A percentile compares a stretch with the other conserved stretches of the same genome.
Evolutionary conservation across 2,329 filamentous ascomycete species (phyloP).

Genomic region (Alternaria angustiovoidea): DNA sequence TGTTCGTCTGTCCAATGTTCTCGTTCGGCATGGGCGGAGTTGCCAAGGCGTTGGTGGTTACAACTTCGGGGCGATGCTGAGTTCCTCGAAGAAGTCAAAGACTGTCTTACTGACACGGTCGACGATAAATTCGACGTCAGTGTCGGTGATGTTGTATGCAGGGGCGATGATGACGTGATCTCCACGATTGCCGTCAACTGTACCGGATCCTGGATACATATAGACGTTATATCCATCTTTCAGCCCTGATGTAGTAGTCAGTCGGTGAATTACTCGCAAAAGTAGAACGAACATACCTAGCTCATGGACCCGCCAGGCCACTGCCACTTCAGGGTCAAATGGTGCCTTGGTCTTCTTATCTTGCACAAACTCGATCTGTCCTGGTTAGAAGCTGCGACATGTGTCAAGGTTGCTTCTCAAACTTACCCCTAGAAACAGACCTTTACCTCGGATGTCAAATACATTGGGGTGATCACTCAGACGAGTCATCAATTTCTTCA

Average conservation of each 20-base stretch:
- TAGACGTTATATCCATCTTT: constrained; percentile 60
- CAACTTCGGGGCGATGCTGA: constrained; percentile 7
- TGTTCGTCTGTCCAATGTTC: not conserved
- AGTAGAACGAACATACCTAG: constrained; percentile 50
- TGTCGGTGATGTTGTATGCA: constrained; percentile 68
- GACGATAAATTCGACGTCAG: constrained; percentile 66
- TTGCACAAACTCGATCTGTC: constrained; percentile 65
- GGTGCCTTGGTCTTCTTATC: constrained; percentile 63
- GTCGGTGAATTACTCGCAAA: not conserved
- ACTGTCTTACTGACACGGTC: constrained; percentile 62
- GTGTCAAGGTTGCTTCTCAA: not conserved
- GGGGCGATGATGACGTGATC: constrained; percentile 77
- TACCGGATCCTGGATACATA: constrained; percentile 71
- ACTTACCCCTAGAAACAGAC: constrained; percentile 66
- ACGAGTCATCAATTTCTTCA: constrained; percentile 52
- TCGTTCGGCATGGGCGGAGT: not conserved
- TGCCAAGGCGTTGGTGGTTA: not conserved
- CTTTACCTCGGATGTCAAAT: constrained; percentile 68
- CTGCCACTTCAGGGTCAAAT: constrained; percentile 56
- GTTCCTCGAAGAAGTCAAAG: constrained; percentile 54
- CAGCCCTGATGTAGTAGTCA: constrained; percentile 45
- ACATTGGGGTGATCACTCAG: constrained; percentile 61
- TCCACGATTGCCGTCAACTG: constrained; percentile 65
- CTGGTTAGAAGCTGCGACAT: constrained; percentile 13
- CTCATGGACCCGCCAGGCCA: constrained; percentile 62